Conservation (phyloP, 2,329 filamentous ascomycete species). For the Trichoderma endophyticum region DNA sequence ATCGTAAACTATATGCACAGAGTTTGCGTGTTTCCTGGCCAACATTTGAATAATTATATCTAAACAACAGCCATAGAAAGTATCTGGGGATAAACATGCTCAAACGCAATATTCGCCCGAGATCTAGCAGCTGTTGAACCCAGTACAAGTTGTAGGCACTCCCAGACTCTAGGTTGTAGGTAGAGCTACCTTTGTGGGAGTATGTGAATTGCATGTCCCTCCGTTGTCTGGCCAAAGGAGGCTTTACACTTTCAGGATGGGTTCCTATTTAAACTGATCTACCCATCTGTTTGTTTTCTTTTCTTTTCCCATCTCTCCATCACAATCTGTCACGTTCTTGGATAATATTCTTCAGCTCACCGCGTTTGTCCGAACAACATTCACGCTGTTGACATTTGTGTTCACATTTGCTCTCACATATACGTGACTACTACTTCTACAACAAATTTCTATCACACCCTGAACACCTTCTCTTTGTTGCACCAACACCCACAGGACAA, state of each 20-base stretch:
- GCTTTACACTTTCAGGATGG: not conserved
- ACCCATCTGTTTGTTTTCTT: not conserved
- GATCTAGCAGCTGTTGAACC: not conserved
- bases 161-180: not conserved
- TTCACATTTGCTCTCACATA: not conserved
- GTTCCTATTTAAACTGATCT: not conserved
- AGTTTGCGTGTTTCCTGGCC: not conserved
- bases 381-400: not conserved
- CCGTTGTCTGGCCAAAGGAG: not conserved
- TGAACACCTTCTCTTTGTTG: not conserved
- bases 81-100: not conserved
- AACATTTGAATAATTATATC: not conserved
- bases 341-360: not conserved
- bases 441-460: not conserved
- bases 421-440: not conserved
- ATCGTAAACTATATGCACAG: not conserved
- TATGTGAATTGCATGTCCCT: not conserved
- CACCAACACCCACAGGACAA: not conserved
- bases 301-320: not conserved
- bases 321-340: not conserved
- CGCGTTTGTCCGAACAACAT: not conserved
- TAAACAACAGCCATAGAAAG: not conserved
- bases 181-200: not conserved
- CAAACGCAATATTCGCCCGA: not conserved
- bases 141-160: not conserved